Evolutionary conservation across 2,329 filamentous ascomycete species (phyloP).

Genomic region (Epichloe baconii): DNA sequence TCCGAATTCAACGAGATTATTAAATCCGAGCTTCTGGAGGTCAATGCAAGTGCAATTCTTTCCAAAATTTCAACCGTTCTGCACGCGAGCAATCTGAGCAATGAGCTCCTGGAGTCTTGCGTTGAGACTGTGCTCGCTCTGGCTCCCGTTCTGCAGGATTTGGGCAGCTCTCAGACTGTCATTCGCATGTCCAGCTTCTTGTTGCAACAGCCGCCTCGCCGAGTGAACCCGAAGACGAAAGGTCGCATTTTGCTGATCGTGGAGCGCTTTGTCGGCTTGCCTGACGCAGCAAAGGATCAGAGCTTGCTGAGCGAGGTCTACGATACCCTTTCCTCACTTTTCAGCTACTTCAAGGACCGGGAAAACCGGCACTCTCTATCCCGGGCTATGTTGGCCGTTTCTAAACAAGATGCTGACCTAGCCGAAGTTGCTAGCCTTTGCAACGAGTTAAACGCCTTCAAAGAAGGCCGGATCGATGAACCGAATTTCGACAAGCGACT

Average conservation of each 20-base stretch:
- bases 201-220: conserved; percentile 69
- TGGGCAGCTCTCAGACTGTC: conserved; percentile 60
- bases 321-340: conserved; percentile 64
- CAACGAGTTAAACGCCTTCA: conserved; percentile 68
- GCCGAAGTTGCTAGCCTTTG: conserved; percentile 56
- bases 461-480: conserved; percentile 60
- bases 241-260: conserved; percentile 67
- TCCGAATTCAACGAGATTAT: conserved; percentile 45
- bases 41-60: conserved; percentile 47
- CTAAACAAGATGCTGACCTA: conserved; percentile 47
- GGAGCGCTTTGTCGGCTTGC: conserved; percentile 62
- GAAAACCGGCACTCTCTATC: conserved; percentile 63
- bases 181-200: conserved; percentile 71
- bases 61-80: conserved; percentile 57
- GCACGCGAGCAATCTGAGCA: conserved; percentile 45
- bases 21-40: conserved; percentile 40
- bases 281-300: conserved; percentile 28
- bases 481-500: conserved; percentile 79
- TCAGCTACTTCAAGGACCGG: conserved; percentile 80
- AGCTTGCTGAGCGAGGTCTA: conserved; percentile 52
- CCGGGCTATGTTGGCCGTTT: conserved; percentile 58
- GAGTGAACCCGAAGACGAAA: conserved; percentile 75
- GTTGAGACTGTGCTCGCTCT: conserved; percentile 69
- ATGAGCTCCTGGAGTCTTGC: conserved; percentile 64
- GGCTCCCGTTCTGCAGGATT: conserved; percentile 53